Evolutionary conservation across 768 basidiomycete species (phyloP).

Genomic region (Rhizopogon vinicolor): DNA sequence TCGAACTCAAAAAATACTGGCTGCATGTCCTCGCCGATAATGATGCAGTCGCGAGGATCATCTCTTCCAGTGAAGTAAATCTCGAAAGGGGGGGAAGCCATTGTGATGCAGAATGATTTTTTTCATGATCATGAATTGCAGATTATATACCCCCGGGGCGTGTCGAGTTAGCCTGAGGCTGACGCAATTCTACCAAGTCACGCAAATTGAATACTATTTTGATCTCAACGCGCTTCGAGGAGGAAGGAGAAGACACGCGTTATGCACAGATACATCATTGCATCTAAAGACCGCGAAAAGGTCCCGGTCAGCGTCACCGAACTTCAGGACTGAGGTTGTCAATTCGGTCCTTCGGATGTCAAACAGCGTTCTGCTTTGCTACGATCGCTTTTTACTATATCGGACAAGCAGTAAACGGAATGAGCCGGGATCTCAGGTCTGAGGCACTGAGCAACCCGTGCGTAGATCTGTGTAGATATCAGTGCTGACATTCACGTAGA

Average conservation of each 20-base stretch:
- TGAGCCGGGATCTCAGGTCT: neutral
- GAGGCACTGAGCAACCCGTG: neutral
- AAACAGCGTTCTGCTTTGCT: neutral
- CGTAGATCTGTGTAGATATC: neutral
- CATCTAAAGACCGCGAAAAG: slow-evolving; percentile 1
- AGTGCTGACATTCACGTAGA: neutral
- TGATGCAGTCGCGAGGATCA: slow-evolving; percentile 60
- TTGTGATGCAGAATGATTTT: slow-evolving; percentile 8
- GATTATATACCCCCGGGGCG: slow-evolving; percentile 23
- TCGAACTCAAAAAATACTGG: slow-evolving; percentile 65
- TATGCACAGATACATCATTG: neutral
- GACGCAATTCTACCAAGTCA: slow-evolving; percentile 48
- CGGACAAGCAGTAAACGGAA: neutral
- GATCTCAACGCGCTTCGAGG: slow-evolving; percentile 47
- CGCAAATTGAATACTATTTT: slow-evolving; percentile 43
- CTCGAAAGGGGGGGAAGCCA: slow-evolving; percentile 40
- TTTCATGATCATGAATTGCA: slow-evolving; percentile 4
- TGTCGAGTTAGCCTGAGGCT: slow-evolving; percentile 25
- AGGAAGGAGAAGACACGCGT: slow-evolving; percentile 15
- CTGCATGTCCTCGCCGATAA: slow-evolving; percentile 61
- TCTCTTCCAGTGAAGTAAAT: slow-evolving; percentile 69
- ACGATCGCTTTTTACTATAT: neutral
- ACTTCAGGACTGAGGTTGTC: neutral
- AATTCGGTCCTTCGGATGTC: neutral
- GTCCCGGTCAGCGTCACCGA: neutral